Percentiles rank a stretch among this genome's conserved stretches.
Evolutionary conservation across 371 early-diverging fungal genomes (phyloP).

Genomic region (Rhizopus delemar): DNA sequence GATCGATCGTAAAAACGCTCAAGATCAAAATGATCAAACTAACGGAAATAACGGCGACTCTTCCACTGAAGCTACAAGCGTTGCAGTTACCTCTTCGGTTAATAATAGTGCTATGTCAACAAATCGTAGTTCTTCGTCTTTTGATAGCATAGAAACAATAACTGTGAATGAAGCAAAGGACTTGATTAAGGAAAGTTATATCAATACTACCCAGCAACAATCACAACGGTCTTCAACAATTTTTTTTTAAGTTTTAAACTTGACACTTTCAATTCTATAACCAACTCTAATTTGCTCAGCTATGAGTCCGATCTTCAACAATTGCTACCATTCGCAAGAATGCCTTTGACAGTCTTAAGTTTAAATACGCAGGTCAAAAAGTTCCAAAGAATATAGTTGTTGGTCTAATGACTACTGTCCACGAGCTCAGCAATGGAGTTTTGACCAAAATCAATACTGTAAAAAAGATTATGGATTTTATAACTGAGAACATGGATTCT

Average conservation of each 20-base stretch:
- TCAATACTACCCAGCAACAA: constrained; percentile 8
- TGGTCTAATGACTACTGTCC: no score
- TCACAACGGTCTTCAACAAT: constrained; percentile 1
- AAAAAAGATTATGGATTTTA: no score
- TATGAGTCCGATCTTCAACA: no score
- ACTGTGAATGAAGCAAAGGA: constrained; percentile 8
- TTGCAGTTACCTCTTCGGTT: constrained; percentile 4
- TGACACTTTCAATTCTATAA: no score
- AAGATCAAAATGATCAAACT: constrained; percentile 4
- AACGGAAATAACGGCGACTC: constrained; percentile 1
- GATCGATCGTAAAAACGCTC: constrained; percentile 4
- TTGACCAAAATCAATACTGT: no score
- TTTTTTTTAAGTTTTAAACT: neutral
- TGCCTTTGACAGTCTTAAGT: neutral
- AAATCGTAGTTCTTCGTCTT: constrained; percentile 7
- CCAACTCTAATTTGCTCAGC: no score
- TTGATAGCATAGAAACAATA: constrained; percentile 11
- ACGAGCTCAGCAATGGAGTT: no score
- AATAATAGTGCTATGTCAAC: constrained; percentile 3
- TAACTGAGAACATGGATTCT: constrained; percentile 16
- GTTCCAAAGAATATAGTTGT: no score
- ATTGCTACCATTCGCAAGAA: no score
- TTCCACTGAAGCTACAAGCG: neutral
- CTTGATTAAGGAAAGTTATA: constrained; percentile 8
- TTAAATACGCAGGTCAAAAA: no score